Evolutionary conservation across 441 rosid genomes (phyloP), one percentile per base, ranked within the genome.

Genomic region (Croton laevigatus): DNA sequence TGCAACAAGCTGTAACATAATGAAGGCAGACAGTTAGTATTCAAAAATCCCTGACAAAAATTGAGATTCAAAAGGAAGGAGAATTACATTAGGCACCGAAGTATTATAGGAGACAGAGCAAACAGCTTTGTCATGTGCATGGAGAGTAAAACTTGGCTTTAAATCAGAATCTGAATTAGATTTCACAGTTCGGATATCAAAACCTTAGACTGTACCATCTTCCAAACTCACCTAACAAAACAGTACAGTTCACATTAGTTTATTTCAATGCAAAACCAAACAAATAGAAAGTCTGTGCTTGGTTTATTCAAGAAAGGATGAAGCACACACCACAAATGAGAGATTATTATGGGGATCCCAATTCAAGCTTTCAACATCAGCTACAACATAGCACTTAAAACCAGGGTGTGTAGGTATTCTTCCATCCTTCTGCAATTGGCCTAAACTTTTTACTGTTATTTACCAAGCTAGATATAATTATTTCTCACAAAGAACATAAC

Each of bases 331-430:
- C 96, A 89, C 97, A 84, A 89, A 94, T 42, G 88, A 87, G 75
- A 87, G 86, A 66, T 82, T 91, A 58, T 80, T 69, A 68, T 89
- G 97, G 2, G 98, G 96, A 89, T 94, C 88, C 99, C 98, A 94
- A 8, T 86, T 89, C 87, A 92, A 85, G 84, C 89, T 86, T 84
- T 94, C 99, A 23, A 94, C 91, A 54, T 94, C 96, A 74, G 93
- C 79, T 53, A 64, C n/a, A 4, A 91, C 91, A 23, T 84, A 84
- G 95, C 97, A 91, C 75, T 80, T 91, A 66, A 81, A 84, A 75
- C 97, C 97, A 12, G 95, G 75, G 81, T 90, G 90, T 59, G 92
- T 75, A 72, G 94, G 91, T 60, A 72, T 73, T 81, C 93, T 88
- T 32, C 84, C 90, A 73, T 91, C 98, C 81, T 85, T 92, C 98